Conservation (phyloP, 1,139 yeast species). For the Debaryomyces sp. region DNA sequence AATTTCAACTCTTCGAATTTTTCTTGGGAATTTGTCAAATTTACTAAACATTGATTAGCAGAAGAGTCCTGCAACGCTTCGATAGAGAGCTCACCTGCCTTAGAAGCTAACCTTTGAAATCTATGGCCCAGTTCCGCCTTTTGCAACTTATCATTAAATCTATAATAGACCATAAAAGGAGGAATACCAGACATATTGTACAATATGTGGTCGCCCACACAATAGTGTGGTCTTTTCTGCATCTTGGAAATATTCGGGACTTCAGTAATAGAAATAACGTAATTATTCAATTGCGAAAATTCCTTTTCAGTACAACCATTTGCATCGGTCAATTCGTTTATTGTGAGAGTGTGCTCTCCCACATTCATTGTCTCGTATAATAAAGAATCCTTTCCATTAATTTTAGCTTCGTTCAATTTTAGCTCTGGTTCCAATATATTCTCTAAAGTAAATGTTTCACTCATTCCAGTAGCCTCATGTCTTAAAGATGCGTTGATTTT, state of each 20-base stretch:
- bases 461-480: slow-evolving; percentile 34
- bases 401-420: slow-evolving; percentile 15
- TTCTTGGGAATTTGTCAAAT: slow-evolving; percentile 46
- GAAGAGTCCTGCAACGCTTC: slow-evolving; percentile 75
- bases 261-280: slow-evolving; percentile 64
- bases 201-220: slow-evolving; percentile 90
- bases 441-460: slow-evolving; percentile 16
- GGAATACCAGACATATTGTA: slow-evolving; percentile 78
- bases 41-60: slow-evolving; percentile 66
- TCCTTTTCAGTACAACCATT: slow-evolving; percentile 65
- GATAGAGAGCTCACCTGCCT: slow-evolving; percentile 75
- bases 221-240: slow-evolving; percentile 52
- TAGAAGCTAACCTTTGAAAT: slow-evolving; percentile 72
- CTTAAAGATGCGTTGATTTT: slow-evolving; percentile 52
- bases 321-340: slow-evolving; percentile 62
- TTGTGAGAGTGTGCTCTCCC: slow-evolving; percentile 60
- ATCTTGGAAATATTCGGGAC: slow-evolving; percentile 64
- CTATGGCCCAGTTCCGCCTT: slow-evolving; percentile 60
- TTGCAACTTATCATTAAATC: slow-evolving; percentile 65
- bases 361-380: slow-evolving; percentile 19
- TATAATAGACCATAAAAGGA: slow-evolving; percentile 76
- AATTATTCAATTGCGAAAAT: slow-evolving; percentile 38
- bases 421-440: slow-evolving; percentile 19
- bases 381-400: slow-evolving; percentile 7
- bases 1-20: slow-evolving; percentile 50